Percentiles rank a stretch among this genome's conserved stretches.
phyloP scores from a whole-genome alignment of 176 grass and related monocot genomes.

The Carex myosuroides region DNA sequence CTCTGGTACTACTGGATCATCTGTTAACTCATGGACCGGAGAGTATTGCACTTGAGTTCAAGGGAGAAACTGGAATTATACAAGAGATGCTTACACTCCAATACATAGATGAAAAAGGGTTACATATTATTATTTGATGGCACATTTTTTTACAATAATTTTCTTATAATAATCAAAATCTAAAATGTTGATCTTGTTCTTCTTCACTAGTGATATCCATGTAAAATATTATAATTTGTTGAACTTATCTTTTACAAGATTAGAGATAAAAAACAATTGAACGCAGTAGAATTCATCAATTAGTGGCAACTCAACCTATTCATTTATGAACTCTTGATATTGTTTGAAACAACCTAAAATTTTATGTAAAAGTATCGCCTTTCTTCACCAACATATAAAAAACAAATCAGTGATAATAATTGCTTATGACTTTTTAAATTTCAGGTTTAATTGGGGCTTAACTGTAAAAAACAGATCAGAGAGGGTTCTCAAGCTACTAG shows the following conservation, averaged over 20 bases:
- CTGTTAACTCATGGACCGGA: constrained; percentile 71
- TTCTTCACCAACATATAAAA: background rate
- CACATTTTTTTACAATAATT: no score
- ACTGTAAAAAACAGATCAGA: constrained; percentile 67
- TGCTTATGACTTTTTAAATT: background rate
- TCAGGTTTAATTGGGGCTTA: constrained; percentile 85
- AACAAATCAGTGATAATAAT: background rate
- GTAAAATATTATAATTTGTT: background rate
- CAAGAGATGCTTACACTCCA: constrained; percentile 43
- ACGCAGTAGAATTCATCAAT: background rate
- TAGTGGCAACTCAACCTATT: background rate
- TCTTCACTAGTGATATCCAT: no score
- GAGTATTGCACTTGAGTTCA: constrained; percentile 61
- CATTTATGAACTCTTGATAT: background rate
- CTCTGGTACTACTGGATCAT: constrained; percentile 72
- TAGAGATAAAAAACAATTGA: background rate
- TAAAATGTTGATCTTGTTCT: background rate
- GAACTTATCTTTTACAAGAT: background rate
- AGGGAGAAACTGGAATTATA: constrained; percentile 41
- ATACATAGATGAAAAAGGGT: constrained; percentile 82
- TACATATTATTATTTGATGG: background rate
- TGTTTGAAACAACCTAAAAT: background rate
- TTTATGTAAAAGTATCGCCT: background rate
- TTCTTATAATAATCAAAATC: no score
- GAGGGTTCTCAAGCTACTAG: constrained; percentile 70